Evolutionary conservation across 371 early-diverging fungal species (phyloP).

Genomic region (Choanephora cucurbitarum): DNA sequence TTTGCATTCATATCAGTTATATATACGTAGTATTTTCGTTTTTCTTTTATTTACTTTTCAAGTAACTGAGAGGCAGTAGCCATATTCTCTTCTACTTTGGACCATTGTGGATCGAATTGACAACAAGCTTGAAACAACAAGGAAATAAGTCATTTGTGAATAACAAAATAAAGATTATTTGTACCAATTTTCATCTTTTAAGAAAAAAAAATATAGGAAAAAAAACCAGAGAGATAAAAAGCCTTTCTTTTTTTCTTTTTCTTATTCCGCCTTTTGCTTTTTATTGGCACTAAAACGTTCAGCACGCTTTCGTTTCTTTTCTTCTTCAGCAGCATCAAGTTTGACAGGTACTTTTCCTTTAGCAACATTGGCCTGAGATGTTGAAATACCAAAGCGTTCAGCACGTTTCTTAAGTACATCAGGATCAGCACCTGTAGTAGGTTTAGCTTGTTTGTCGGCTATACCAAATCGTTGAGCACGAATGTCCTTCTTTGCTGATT

Average conservation of each 20-base stretch:
- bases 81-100: conserved; percentile 43
- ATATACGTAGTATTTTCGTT: neutral
- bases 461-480: conserved; percentile 49
- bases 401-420: conserved; percentile 51
- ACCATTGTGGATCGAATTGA: conserved; percentile 43
- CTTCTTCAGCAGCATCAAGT: conserved; percentile 57
- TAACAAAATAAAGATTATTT: no score
- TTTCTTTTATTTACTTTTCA: conserved; percentile 22
- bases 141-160: no score
- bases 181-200: neutral
- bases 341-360: conserved; percentile 18
- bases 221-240: no score
- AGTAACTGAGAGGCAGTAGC: conserved; percentile 24
- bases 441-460: conserved; percentile 4
- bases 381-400: conserved; percentile 48
- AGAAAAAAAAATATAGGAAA: conserved; percentile 4
- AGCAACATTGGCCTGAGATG: neutral
- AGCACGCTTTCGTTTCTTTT: conserved; percentile 69
- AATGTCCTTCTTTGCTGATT: conserved; percentile 41
- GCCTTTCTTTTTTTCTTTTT: no score
- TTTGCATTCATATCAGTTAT: neutral
- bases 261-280: conserved; percentile 22
- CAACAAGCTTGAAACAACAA: conserved; percentile 41
- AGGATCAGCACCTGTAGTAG: conserved; percentile 36
- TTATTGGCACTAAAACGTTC: conserved; percentile 56